Base-by-base conservation (phyloP, 2,329 filamentous ascomycete genomes). In the Graphilbum sp. region DNA sequence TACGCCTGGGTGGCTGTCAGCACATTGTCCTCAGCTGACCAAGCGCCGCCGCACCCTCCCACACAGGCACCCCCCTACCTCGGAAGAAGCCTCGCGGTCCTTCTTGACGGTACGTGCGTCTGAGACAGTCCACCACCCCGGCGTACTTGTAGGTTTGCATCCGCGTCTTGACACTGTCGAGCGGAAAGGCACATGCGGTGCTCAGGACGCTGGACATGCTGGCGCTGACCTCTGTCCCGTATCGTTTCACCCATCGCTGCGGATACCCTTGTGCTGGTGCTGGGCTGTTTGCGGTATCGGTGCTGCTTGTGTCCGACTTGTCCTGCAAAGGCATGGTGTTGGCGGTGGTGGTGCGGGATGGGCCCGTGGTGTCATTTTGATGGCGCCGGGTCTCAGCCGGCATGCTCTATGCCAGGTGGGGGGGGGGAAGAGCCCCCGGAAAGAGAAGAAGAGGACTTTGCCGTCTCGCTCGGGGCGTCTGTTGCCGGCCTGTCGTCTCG, bases 161-260 rank as follows among this genome's bases (percentile, higher is more conserved):
- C 52, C 84, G 80, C 40, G 81, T 87, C 65, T 92, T 92, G 54
- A 88, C 79, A 50, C 84, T 88, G 56, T 92, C 84, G 48, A 92
- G 72, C 18, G 84, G 84, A 53, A 88, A 92, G n/a, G 83, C 79
- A 46, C 71, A 67, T 52, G 85, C 69, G 32, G 83, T 90, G 29
- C 80, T 85, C 40, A 88, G 66, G 46, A 87, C 67, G 56, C 79
- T 87, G 53, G 79, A 81, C 30, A 75, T 66, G 57, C 77, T 81
- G 33, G 84, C 83, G 43, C 82, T 75, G 47, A 90, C 75, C 59
- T 88, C 80, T 35, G 79, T 87, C 46, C 81, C 72, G 58, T 90
- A 88, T 47, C 69, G 70, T 61, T 84, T 86, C 51, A 79, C 65
- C 63, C 78, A 79, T 49, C 57, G 57, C 44, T 51, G 41, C 29